Conservation (phyloP, 257 asterid species). For the Solanum raphanifolium region DNA sequence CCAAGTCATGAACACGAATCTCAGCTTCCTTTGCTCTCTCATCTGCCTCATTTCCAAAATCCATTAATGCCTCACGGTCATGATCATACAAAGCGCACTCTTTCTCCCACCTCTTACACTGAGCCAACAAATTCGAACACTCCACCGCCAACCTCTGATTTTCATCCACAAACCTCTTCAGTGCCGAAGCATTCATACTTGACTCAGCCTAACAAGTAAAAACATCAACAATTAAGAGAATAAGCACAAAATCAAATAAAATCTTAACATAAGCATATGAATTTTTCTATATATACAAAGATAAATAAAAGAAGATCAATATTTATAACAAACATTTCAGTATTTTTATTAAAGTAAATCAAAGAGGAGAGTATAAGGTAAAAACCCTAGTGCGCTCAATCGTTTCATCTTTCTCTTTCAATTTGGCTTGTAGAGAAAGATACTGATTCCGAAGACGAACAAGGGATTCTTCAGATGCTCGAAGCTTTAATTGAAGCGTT, state of each 20-base stretch:
- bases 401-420: slow-evolving; percentile 56
- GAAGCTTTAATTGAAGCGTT: slow-evolving; percentile 56
- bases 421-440: slow-evolving; percentile 45
- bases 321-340: neutral
- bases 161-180: slow-evolving; percentile 93
- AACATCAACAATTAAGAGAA: neutral
- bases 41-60: slow-evolving; percentile 92
- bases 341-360: neutral
- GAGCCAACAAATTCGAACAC: slow-evolving; percentile 54
- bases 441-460: slow-evolving; percentile 40
- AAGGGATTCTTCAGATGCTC: slow-evolving; percentile 52
- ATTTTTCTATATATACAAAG: neutral
- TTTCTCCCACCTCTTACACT: slow-evolving; percentile 79
- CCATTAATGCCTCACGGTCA: slow-evolving; percentile 95
- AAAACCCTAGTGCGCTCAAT: slow-evolving; percentile 72
- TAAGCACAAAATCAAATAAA: neutral
- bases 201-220: slow-evolving; percentile 57
- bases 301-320: neutral
- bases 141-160: slow-evolving; percentile 78
- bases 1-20: slow-evolving; percentile 40
- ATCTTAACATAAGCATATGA: neutral
- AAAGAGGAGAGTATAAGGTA: neutral
- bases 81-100: slow-evolving; percentile 82
- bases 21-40: slow-evolving; percentile 85
- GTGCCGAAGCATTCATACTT: slow-evolving; percentile 77